A percentile compares a stretch with the other conserved stretches of the same genome.
These are phyloP conservation scores for Apiotrichum domesticum DNA, from an alignment of 1,284 basidiomycete species.

Conservation along the genomic window DNA sequence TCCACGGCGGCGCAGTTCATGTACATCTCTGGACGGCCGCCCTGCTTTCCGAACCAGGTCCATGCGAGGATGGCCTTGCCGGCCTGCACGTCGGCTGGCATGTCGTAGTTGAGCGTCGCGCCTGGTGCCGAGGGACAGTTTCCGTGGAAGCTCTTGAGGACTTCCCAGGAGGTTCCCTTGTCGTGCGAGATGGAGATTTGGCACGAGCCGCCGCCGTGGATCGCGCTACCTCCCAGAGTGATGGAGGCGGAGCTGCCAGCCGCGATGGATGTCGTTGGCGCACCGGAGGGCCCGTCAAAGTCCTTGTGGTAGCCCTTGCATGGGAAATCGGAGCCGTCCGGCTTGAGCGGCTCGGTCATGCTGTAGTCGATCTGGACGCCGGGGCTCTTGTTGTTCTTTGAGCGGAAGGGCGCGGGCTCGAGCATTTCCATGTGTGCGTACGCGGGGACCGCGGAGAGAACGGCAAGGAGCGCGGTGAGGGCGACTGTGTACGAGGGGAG, in stretches of 20 bases:
- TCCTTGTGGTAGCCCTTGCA: conserved; percentile 47
- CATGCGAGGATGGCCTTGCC: conserved; percentile 47
- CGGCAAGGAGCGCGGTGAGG: conserved; percentile 9
- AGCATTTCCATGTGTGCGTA: conserved; percentile 40
- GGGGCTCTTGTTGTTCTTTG: conserved; percentile 22
- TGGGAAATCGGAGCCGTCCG: conserved; percentile 40
- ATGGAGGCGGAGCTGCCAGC: conserved; percentile 32
- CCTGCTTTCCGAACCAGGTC: conserved; percentile 48
- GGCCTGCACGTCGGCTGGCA: conserved; percentile 40
- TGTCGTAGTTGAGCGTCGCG: conserved; percentile 29
- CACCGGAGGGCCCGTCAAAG: conserved; percentile 10
- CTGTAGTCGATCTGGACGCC: conserved; percentile 41
- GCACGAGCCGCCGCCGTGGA: conserved; percentile 47
- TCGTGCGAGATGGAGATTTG: conserved; percentile 48
- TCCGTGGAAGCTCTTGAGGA: conserved; percentile 44
- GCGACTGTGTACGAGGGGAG: neutral
- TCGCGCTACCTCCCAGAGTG: conserved; percentile 36
- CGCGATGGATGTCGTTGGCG: conserved; percentile 32
- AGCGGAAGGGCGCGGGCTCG: conserved; percentile 37
- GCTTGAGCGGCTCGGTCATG: conserved; percentile 40
- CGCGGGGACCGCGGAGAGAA: conserved; percentile 15
- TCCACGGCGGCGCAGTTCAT: conserved; percentile 47
- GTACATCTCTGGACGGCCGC: conserved; percentile 45
- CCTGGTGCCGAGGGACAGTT: conserved; percentile 36
- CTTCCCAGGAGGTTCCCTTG: conserved; percentile 44